A percentile compares a stretch with the other conserved stretches of the same genome.
These are phyloP conservation scores for Bipolaris cookei DNA, from an alignment of 2,329 filamentous ascomycete genomes.

Conservation along the genomic window DNA sequence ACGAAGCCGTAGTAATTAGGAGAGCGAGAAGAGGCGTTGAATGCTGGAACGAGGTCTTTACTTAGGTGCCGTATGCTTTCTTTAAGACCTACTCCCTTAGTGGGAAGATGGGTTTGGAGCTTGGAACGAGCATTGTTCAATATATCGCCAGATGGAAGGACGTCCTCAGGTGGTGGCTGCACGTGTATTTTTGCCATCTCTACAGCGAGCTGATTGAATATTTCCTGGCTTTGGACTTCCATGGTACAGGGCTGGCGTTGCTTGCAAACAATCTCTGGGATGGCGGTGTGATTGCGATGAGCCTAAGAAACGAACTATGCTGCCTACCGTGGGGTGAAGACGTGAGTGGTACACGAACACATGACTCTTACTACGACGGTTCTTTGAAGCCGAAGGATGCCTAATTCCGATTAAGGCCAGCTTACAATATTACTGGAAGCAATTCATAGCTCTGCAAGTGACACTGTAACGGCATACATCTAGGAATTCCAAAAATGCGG, in stretches of 20 bases:
- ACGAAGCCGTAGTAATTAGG: conserved; percentile 79
- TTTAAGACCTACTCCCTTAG: conserved; percentile 53
- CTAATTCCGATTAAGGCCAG: conserved; percentile 2
- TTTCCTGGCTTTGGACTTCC: conserved; percentile 22
- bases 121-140: conserved; percentile 42
- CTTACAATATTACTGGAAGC: conserved; percentile 5
- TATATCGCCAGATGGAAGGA: conserved; percentile 44
- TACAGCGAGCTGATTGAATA: conserved; percentile 28
- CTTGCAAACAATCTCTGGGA: not conserved
- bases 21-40: conserved; percentile 67
- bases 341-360: not conserved
- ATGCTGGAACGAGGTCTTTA: conserved; percentile 59
- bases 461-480: not conserved
- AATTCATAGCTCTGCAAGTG: conserved; percentile 2
- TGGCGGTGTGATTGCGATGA: too few species aligned
- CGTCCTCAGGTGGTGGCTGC: conserved; percentile 27
- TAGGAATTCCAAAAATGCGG: not conserved
- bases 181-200: conserved; percentile 35
- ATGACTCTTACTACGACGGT: not conserved
- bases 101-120: conserved; percentile 49
- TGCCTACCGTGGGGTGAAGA: not conserved
- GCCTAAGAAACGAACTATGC: not conserved
- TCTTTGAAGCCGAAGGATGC: not conserved
- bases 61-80: conserved; percentile 53
- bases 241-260: conserved; percentile 1